These are phyloP conservation scores for Micractinium conductrix DNA, from an alignment of 139 green algal species.

Conservation along the genomic window DNA sequence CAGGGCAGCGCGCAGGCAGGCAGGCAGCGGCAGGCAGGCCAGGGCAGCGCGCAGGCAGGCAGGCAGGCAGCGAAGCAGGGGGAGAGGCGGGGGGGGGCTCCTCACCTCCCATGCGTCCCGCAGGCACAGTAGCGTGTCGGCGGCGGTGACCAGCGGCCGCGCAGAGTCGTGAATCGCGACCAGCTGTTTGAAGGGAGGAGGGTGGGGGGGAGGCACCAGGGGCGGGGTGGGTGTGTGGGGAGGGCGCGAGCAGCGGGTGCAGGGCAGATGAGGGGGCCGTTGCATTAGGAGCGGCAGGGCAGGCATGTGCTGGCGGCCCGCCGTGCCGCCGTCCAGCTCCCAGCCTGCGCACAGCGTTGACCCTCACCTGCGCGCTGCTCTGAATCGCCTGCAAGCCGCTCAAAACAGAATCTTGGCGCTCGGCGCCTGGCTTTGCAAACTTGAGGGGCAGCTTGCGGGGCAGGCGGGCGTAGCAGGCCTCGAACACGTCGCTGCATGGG, in stretches of 20 bases:
- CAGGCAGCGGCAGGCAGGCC: no score
- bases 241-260: background rate
- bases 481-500: conserved; percentile 60
- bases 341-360: no score
- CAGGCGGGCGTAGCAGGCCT: conserved; percentile 42
- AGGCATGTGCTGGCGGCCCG: background rate
- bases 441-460: conserved; percentile 58
- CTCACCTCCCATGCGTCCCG: conserved; percentile 47
- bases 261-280: conserved; percentile 14
- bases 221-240: background rate
- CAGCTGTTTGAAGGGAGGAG: conserved; percentile 57
- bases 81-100: background rate
- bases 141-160: conserved; percentile 80
- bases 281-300: background rate
- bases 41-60: background rate
- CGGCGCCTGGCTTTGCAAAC: conserved; percentile 90
- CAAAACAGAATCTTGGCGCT: conserved; percentile 95
- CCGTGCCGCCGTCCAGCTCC: no score
- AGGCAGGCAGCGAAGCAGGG: background rate
- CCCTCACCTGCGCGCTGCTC: background rate
- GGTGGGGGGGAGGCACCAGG: no score
- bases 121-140: conserved; percentile 65
- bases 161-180: conserved; percentile 97
- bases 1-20: no score
- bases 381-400: conserved; percentile 77